phyloP scores from a whole-genome alignment of 257 asterid genomes.

The Thymus mandschuricus region DNA sequence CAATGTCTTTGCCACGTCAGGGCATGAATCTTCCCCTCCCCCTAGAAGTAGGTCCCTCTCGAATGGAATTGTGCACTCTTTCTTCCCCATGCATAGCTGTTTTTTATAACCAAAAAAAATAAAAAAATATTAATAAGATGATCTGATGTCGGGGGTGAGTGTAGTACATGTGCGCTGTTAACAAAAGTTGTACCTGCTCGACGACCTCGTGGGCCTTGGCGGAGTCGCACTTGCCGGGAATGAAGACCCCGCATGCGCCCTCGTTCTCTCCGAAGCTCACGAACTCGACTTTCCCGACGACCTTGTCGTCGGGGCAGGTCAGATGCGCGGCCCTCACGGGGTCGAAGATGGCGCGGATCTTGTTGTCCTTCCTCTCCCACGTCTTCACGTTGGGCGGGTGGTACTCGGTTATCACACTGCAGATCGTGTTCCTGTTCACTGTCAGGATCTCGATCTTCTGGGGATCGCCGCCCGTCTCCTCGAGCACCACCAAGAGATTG shows the following conservation, averaged over 20 bases:
- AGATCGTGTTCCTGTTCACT: slow-evolving; percentile 79
- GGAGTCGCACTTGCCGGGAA: slow-evolving; percentile 57
- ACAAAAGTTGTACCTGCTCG: slow-evolving; percentile 37
- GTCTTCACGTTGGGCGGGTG: slow-evolving; percentile 58
- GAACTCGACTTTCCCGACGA: slow-evolving; percentile 58
- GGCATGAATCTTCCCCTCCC: slow-evolving; percentile 56
- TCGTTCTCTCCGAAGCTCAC: slow-evolving; percentile 68
- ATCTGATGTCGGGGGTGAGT: too few species aligned
- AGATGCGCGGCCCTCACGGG: slow-evolving; percentile 61
- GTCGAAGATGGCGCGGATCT: slow-evolving; percentile 34
- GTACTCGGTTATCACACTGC: slow-evolving; percentile 62
- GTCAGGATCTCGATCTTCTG: slow-evolving; percentile 44
- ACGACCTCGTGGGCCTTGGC: slow-evolving; percentile 43
- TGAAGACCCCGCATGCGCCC: slow-evolving; percentile 73
- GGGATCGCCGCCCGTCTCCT: slow-evolving; percentile 84
- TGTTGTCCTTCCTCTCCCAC: slow-evolving; percentile 58
- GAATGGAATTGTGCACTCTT: slow-evolving; percentile 63
- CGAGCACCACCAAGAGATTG: slow-evolving; percentile 69
- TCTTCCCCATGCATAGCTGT: slow-evolving; percentile 73
- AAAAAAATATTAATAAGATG: too few species aligned
- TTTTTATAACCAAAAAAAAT: background rate
- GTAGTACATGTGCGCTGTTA: too few species aligned
- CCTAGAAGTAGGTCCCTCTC: slow-evolving; percentile 49
- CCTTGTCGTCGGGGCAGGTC: slow-evolving; percentile 57
- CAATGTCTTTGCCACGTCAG: slow-evolving; percentile 55